Evolutionary conservation across 2,329 filamentous ascomycete species (phyloP), one percentile per base, ranked within the genome.

Genomic region (Epicoccum nigrum): DNA sequence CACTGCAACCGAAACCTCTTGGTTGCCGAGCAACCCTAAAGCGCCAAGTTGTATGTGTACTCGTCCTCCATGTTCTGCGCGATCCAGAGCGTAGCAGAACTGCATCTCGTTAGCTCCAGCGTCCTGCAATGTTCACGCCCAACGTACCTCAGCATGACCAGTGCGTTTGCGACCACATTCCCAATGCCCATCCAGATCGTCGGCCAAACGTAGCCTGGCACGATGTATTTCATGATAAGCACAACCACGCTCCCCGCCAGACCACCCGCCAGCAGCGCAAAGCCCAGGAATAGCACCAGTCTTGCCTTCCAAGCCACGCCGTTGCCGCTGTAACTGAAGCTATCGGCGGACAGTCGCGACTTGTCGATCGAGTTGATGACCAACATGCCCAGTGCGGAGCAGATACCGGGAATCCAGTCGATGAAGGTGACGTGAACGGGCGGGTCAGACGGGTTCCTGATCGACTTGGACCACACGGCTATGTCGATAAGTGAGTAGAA

Each of bases 311-410:
- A 88, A n/a, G 85, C 84, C 23, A 87, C 84, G 1, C 84, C 83
- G 53, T 81, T 83, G 2, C 85, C 85, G 42, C 78, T 81, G 71
- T 88, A 88, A 52, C 80, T 83, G 67, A 85, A 88, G 65, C 77
- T 83, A 67, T 88, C 86, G 27, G 83, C 84, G 31, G 79, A 81
- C 48, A 89, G 71, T 32, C 85, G 78, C 20, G 83, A 81, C 74
- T 88, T 88, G 66, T 89, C 86, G 65, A 89, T 88, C 55, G 80
- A 84, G 73, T 88, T 88, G 77, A 88, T 88, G 62, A 88, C 84
- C 42, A 88, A 79, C 86, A 88, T 88, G 54, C 86, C 86, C 25
- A 88, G 78, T 54, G 83, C 79, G 34, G 83, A 86, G 77, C 86
- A 88, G 74, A 89, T 88, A 54, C 82, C 81, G 3, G 86, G 86